phyloP scores from a whole-genome alignment of 148 eudicot species.

The Linanthus parryae region DNA sequence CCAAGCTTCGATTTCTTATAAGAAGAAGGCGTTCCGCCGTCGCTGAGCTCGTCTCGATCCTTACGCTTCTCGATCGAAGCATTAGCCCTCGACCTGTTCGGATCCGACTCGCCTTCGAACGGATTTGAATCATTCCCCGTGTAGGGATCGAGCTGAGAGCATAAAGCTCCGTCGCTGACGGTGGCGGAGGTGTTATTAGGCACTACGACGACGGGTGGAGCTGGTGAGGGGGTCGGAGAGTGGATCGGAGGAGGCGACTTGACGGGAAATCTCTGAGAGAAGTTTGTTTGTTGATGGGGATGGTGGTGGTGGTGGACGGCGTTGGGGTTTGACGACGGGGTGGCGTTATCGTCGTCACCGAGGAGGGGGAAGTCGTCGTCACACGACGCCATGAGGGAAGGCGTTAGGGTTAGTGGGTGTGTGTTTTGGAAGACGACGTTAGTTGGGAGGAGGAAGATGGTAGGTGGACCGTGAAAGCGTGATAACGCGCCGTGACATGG shows the following conservation, averaged over 20 bases:
- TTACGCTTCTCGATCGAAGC: constrained; percentile 32
- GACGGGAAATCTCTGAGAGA: not conserved
- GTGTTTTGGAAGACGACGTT: no score
- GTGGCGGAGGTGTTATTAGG: not conserved
- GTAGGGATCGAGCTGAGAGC: not conserved
- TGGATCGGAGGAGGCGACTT: not conserved
- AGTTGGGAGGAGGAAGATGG: no score
- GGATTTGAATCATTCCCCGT: constrained; percentile 35
- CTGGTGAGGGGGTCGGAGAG: not conserved
- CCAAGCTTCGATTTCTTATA: constrained; percentile 32
- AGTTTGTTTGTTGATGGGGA: not conserved
- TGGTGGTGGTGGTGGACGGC: constrained; percentile 14
- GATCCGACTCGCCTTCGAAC: no score
- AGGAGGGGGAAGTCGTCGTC: constrained; percentile 91
- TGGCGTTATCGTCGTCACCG: constrained; percentile 34
- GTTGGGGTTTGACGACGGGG: constrained; percentile 27
- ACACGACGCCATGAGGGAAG: no score
- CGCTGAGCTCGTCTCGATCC: constrained; percentile 58
- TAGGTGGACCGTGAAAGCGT: no score
- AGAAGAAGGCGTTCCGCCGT: constrained; percentile 38
- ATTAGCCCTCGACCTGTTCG: no score
- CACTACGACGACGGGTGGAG: not conserved
- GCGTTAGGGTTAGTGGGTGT: no score
- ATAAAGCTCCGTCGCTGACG: not conserved
- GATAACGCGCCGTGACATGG: no score